These are phyloP conservation scores for Aegle marmelos DNA, from an alignment of 345 rosid genomes.

Conservation along the genomic window DNA sequence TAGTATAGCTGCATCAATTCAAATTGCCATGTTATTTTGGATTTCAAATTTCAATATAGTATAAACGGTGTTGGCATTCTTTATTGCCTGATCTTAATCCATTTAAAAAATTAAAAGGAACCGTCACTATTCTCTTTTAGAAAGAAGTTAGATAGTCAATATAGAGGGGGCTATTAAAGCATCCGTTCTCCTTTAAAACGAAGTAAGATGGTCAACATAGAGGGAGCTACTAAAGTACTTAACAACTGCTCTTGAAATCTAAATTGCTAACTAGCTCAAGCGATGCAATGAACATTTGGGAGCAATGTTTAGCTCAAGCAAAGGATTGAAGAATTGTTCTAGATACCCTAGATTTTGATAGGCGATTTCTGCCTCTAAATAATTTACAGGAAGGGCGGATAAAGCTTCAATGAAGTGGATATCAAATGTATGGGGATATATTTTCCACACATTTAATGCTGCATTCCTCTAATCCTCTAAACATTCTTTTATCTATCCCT, in stretches of 20 bases:
- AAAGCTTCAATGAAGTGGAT: constrained; percentile 77
- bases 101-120: too few species aligned
- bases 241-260: not conserved
- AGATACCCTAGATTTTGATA: not conserved
- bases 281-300: not conserved
- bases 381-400: constrained; percentile 13
- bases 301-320: not conserved
- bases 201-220: too few species aligned
- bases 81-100: too few species aligned
- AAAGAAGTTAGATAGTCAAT: too few species aligned
- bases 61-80: too few species aligned
- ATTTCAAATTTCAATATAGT: too few species aligned
- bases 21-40: too few species aligned
- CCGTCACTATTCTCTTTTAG: too few species aligned
- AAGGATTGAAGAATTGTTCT: not conserved
- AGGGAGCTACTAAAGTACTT: not conserved
- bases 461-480: constrained; percentile 70
- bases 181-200: too few species aligned
- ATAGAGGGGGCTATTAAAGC: too few species aligned
- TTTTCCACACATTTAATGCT: constrained; percentile 88
- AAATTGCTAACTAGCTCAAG: not conserved
- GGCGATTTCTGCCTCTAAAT: not conserved
- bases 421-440: constrained; percentile 85
- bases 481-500: constrained; percentile 98
- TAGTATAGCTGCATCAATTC: too few species aligned